phyloP scores from a whole-genome alignment of 192 early-diverging fungal genomes.

The Podila epicladia region DNA sequence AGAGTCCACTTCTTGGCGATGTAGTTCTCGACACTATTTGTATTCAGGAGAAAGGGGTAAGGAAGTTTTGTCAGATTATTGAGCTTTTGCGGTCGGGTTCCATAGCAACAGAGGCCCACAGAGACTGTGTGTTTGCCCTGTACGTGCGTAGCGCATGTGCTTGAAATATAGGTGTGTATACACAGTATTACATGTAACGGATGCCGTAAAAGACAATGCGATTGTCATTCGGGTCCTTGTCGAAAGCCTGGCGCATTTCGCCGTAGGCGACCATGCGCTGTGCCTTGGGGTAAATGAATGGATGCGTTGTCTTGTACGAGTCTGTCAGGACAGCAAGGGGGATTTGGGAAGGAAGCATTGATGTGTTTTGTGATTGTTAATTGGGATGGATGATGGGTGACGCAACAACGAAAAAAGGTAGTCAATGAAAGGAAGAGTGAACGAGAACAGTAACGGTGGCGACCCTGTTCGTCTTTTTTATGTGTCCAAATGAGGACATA shows the following conservation, averaged over 20 bases:
- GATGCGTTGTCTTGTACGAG: conserved; percentile 87
- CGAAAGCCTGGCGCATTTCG: conserved; percentile 78
- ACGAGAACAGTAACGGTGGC: too few relatives aligned
- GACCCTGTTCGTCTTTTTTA: too few relatives aligned
- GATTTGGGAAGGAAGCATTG: conserved; percentile 30
- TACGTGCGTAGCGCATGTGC: too few relatives aligned
- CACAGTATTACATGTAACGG: conserved; percentile 69
- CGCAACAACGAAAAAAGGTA: background rate
- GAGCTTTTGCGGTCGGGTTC: too few relatives aligned
- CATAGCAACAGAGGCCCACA: too few relatives aligned
- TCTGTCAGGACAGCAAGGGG: conserved; percentile 81
- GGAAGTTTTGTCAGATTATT: background rate
- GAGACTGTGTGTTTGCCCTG: too few relatives aligned
- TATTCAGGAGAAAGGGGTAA: conserved; percentile 4
- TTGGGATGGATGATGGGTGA: background rate
- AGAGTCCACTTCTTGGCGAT: conserved; percentile 71
- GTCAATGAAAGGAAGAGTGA: background rate
- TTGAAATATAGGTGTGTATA: too few relatives aligned
- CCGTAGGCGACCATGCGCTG: conserved; percentile 81
- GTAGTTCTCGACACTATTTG: conserved; percentile 73
- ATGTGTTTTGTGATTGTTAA: background rate
- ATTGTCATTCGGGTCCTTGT: conserved; percentile 72
- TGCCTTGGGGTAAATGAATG: conserved; percentile 78
- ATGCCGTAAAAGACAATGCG: conserved; percentile 89
- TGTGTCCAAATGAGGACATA: too few relatives aligned